A percentile compares a stretch with the other conserved stretches of the same genome.
These are phyloP conservation scores for Anisodus tanguticus DNA, from an alignment of 257 asterid species.

Conservation along the genomic window DNA sequence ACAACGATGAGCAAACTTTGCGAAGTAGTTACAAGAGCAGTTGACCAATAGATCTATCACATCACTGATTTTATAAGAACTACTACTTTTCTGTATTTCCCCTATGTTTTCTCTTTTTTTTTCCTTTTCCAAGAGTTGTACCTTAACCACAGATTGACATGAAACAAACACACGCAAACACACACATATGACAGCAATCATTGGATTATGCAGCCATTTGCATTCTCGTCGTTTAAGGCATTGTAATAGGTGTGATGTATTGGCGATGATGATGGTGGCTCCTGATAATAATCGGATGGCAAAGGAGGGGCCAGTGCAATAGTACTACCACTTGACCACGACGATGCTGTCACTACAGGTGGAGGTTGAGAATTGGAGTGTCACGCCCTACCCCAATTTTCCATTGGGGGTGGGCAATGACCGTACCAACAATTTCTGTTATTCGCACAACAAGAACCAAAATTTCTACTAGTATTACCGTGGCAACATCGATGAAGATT, in stretches of 20 bases:
- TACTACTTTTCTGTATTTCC: neutral
- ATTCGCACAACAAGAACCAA: neutral
- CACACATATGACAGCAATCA: neutral
- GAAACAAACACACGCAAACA: neutral
- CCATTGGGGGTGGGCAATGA: neutral
- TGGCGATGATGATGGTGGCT: neutral
- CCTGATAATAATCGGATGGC: neutral
- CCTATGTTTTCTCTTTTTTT: neutral
- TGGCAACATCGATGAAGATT: slow-evolving; percentile 5
- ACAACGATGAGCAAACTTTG: neutral
- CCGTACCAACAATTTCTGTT: neutral
- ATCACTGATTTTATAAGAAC: neutral
- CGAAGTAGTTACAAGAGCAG: slow-evolving; percentile 1
- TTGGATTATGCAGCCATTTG: neutral
- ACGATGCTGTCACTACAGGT: neutral
- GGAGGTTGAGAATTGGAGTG: neutral
- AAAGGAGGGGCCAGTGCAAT: neutral
- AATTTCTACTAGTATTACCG: neutral
- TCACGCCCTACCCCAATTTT: neutral
- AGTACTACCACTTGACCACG: neutral
- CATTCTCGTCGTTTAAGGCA: neutral
- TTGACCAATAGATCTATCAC: neutral
- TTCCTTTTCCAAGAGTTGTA: neutral
- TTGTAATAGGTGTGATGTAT: neutral
- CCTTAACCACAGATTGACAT: neutral